Conservation (phyloP, 352 stramenopile genomes). For the Phytophthora ramorum region DNA sequence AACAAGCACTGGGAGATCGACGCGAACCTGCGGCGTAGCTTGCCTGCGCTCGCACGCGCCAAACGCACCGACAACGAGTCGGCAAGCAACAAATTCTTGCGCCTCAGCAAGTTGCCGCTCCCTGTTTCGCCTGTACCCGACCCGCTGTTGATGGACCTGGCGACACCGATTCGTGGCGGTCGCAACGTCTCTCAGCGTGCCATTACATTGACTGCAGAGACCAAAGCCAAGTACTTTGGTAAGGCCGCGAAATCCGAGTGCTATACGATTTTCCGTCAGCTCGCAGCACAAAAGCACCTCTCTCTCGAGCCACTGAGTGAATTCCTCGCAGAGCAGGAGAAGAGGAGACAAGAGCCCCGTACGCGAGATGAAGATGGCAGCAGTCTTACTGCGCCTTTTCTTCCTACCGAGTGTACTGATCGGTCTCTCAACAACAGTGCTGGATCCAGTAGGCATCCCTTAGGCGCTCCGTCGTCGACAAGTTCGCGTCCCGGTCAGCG, state of each 20-base stretch:
- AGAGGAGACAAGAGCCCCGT: slow-evolving; percentile 16
- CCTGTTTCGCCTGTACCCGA: slow-evolving; percentile 37
- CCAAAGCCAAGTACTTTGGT: slow-evolving; percentile 77
- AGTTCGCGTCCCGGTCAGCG: slow-evolving; percentile 13
- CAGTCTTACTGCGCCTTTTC: slow-evolving; percentile 7
- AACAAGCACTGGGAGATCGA: slow-evolving; percentile 84
- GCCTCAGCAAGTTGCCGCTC: slow-evolving; percentile 62
- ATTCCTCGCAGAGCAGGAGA: slow-evolving; percentile 54
- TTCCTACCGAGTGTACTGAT: slow-evolving; percentile 2
- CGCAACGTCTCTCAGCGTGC: slow-evolving; percentile 40
- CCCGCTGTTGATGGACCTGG: slow-evolving; percentile 40
- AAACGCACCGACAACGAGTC: slow-evolving; percentile 60
- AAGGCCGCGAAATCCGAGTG: slow-evolving; percentile 54
- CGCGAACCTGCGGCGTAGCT: slow-evolving; percentile 53
- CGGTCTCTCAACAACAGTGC: slow-evolving; percentile 5
- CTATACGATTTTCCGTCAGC: slow-evolving; percentile 73
- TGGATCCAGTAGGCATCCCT: slow-evolving; percentile 1
- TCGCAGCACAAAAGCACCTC: slow-evolving; percentile 73
- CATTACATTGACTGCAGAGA: slow-evolving; percentile 54
- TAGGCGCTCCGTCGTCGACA: neutral
- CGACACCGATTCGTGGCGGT: slow-evolving; percentile 27
- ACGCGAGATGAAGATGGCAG: slow-evolving; percentile 26
- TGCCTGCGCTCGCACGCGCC: slow-evolving; percentile 62
- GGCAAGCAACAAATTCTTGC: slow-evolving; percentile 66
- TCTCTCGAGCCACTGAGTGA: slow-evolving; percentile 55